Evolutionary conservation across 805 yeast species (phyloP).

Genomic region (Metschnikowia orientalis): DNA sequence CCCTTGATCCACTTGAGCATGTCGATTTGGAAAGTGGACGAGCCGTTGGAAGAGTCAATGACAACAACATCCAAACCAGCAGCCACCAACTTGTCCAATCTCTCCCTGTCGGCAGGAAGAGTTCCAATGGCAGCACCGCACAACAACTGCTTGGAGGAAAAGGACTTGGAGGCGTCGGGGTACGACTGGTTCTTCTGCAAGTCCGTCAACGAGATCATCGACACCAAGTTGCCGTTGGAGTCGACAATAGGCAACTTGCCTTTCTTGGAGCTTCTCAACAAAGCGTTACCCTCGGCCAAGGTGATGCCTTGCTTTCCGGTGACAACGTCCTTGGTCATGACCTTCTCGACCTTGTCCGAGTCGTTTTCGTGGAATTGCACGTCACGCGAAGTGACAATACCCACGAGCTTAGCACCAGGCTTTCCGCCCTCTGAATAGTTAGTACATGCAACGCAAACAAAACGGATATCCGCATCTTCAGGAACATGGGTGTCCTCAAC

Average conservation of each 20-base stretch:
- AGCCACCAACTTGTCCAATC: conserved; percentile 78
- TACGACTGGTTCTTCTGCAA: conserved; percentile 90
- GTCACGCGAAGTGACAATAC: conserved; percentile 96
- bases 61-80: conserved; percentile 98
- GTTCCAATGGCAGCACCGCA: conserved; percentile 99
- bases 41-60: conserved; percentile 95
- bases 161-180: conserved; percentile 94
- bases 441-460: conserved; percentile 8
- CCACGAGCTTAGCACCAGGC: conserved; percentile 84
- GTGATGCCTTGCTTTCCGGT: conserved; percentile 81
- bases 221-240: conserved; percentile 64
- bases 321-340: conserved; percentile 87
- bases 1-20: conserved; percentile 89
- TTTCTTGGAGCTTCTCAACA: conserved; percentile 88
- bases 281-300: conserved; percentile 81
- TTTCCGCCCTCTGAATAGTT: conserved; percentile 66
- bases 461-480: conserved; percentile 8
- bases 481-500: conserved; percentile 70
- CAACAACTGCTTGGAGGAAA: conserved; percentile 87
- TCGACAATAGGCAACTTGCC: conserved; percentile 97
- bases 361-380: conserved; percentile 87
- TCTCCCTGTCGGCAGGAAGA: conserved; percentile 77
- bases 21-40: conserved; percentile 89
- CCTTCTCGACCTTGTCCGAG: conserved; percentile 55
- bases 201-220: conserved; percentile 92